Percentiles rank a stretch among this genome's conserved stretches.
phyloP scores from a whole-genome alignment of 2,329 filamentous ascomycete species.

The Dendryphion nanum region DNA sequence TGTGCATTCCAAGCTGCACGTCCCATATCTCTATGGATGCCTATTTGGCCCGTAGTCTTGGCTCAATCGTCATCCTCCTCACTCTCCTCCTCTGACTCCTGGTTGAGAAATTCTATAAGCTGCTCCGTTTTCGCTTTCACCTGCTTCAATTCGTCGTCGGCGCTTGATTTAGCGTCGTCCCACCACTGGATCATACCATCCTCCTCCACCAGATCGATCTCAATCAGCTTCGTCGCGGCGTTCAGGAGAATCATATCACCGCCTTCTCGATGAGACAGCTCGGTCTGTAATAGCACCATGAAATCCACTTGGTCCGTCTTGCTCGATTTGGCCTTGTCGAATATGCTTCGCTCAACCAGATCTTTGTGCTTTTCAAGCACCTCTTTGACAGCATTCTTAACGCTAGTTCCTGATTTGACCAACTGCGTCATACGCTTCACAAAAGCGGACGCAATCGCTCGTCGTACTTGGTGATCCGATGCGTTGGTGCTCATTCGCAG shows the following conservation, averaged over 20 bases:
- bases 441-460: constrained; percentile 81
- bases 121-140: constrained; percentile 73
- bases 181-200: constrained; percentile 90
- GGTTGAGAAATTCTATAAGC: constrained; percentile 77
- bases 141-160: constrained; percentile 65
- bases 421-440: constrained; percentile 77
- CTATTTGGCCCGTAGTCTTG: too few species aligned
- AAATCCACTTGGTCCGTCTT: constrained; percentile 81
- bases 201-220: constrained; percentile 81
- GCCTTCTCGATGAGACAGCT: constrained; percentile 65
- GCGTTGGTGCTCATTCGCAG: constrained; percentile 90
- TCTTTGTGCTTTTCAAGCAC: constrained; percentile 55
- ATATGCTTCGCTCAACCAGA: constrained; percentile 59
- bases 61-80: constrained; percentile 60
- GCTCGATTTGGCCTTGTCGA: constrained; percentile 51
- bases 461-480: constrained; percentile 82
- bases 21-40: too few species aligned
- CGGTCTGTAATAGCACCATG: constrained; percentile 75
- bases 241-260: constrained; percentile 71
- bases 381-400: constrained; percentile 43
- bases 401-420: constrained; percentile 44
- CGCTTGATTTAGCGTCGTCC: constrained; percentile 68
- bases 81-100: constrained; percentile 69
- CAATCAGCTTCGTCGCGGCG: constrained; percentile 80
- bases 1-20: too few species aligned